Conservation (phyloP, 2,329 filamentous ascomycete genomes). For the Apiospora aurea region DNA sequence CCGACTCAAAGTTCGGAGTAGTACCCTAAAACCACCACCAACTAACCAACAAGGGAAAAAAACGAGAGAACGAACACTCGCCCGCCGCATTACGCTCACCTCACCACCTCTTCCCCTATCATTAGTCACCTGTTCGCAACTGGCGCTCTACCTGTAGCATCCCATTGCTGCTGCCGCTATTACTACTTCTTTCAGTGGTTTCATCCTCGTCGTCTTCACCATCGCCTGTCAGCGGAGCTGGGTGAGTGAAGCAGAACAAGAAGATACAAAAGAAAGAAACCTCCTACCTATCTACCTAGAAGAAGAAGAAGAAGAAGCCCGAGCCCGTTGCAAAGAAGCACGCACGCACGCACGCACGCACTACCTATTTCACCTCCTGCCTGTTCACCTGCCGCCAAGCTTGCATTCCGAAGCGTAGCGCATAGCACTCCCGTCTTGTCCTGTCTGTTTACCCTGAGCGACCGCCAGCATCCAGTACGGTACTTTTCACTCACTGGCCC, state of each 20-base stretch:
- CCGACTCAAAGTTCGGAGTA: conserved; percentile 9
- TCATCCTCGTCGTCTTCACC: not conserved
- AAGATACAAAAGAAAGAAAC: not conserved
- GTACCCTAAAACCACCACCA: conserved; percentile 9
- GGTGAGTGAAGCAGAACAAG: not conserved
- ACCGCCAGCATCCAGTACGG: not conserved
- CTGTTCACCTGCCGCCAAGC: conserved; percentile 13
- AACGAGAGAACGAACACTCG: not conserved
- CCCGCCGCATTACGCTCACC: conserved; percentile 14
- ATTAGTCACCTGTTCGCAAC: conserved; percentile 17
- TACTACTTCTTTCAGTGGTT: not conserved
- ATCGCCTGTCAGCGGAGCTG: not conserved
- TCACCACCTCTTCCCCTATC: not conserved
- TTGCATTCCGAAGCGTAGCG: conserved; percentile 14
- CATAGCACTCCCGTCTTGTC: conserved; percentile 10
- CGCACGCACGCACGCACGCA: not conserved
- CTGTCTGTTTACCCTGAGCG: conserved; percentile 10
- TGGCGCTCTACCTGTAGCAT: conserved; percentile 2
- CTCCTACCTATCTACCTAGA: not conserved
- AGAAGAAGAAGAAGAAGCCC: not conserved
- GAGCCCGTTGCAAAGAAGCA: not conserved
- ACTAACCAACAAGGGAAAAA: conserved; percentile 10
- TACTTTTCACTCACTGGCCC: not conserved
- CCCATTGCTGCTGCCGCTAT: not conserved
- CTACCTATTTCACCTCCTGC: not conserved